Conservation (phyloP, 2,329 filamentous ascomycete genomes). For the Eutypella sp. region DNA sequence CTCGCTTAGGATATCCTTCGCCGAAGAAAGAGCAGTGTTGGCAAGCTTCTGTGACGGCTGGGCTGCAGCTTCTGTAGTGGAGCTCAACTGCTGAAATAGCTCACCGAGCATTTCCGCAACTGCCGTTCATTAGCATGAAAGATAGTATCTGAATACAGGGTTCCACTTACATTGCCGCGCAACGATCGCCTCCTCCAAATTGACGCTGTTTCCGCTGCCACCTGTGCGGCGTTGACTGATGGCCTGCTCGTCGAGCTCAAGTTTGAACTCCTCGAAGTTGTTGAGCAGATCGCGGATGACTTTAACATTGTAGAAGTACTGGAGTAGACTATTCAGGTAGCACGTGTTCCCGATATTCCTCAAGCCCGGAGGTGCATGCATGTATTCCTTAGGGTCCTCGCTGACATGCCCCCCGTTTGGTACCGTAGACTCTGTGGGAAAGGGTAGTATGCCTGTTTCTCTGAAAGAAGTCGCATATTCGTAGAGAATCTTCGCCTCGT, state of each 20-base stretch:
- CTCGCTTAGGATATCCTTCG: constrained; percentile 28
- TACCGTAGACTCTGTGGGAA: neutral
- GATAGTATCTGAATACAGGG: neutral
- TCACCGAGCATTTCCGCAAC: constrained; percentile 69
- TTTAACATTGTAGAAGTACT: constrained; percentile 88
- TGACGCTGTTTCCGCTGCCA: constrained; percentile 51
- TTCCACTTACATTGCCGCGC: constrained; percentile 68
- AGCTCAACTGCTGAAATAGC: constrained; percentile 68
- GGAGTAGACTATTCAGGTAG: constrained; percentile 92
- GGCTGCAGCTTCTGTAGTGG: constrained; percentile 56
- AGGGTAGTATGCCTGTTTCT: constrained; percentile 8
- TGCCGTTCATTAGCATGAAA: constrained; percentile 29
- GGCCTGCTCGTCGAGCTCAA: constrained; percentile 60
- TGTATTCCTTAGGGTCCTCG: constrained; percentile 21
- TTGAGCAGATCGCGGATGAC: constrained; percentile 77
- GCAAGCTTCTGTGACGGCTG: constrained; percentile 73
- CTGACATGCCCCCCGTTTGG: constrained; percentile 8
- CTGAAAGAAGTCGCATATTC: constrained; percentile 19
- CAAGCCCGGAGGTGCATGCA: constrained; percentile 74
- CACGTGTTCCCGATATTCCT: constrained; percentile 96
- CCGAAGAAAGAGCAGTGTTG: constrained; percentile 66
- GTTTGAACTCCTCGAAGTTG: constrained; percentile 65
- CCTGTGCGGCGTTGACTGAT: constrained; percentile 68
- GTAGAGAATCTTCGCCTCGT: constrained; percentile 19
- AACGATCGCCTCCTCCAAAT: constrained; percentile 53